These are phyloP conservation scores for Debaryomyces maramus DNA, from an alignment of 805 yeast species.

Conservation along the genomic window DNA sequence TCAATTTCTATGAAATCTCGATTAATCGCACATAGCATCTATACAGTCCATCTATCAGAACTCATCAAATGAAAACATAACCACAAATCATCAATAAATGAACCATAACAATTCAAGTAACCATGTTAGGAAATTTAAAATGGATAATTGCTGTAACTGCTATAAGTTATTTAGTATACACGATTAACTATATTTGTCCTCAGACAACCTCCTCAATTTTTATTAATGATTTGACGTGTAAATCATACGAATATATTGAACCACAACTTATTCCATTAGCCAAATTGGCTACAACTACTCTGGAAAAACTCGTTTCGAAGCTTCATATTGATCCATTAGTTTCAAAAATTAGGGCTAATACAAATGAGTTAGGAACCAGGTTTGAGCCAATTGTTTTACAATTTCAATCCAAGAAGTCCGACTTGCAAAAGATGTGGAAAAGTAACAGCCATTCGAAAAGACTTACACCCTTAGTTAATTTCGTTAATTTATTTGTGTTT, in stretches of 20 bases:
- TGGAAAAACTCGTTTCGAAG: background rate
- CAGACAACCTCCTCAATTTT: background rate
- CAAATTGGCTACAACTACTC: background rate
- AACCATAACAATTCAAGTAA: background rate
- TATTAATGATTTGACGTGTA: background rate
- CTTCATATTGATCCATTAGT: background rate
- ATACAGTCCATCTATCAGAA: background rate
- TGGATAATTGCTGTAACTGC: conserved; percentile 8
- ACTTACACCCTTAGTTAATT: too few species aligned
- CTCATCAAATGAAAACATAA: background rate
- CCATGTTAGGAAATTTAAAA: conserved; percentile 2
- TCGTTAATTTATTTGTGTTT: too few species aligned
- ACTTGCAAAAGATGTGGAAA: too few species aligned
- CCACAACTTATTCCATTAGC: background rate
- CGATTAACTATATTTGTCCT: conserved; percentile 7
- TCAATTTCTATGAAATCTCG: background rate
- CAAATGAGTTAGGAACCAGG: background rate
- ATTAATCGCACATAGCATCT: background rate
- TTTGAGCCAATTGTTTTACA: too few species aligned
- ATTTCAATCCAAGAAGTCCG: too few species aligned
- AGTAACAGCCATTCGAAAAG: too few species aligned
- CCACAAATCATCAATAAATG: background rate
- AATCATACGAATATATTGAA: background rate
- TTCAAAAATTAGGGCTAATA: background rate
- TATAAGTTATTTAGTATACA: conserved; percentile 8